Base-by-base conservation (phyloP, 257 asterid genomes). In the Linderniella brevidens region DNA sequence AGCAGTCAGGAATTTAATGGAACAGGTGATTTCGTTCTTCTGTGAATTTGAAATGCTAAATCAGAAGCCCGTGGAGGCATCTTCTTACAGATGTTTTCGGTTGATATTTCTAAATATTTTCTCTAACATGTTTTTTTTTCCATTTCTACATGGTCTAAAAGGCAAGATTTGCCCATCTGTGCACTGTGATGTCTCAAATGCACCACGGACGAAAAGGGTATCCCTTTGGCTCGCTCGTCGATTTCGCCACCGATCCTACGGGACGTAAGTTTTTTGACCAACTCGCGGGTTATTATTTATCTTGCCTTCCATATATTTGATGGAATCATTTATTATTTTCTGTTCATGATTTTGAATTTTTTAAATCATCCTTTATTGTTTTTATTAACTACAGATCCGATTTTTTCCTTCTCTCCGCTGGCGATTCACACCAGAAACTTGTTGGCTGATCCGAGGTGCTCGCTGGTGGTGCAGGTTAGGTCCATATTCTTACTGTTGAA, bases 351-450 rank as follows among this genome's bases (percentile, higher is more conserved):
- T 7, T 5, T 4, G 3, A 41, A 41, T 11, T n/a, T n/a, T n/a
- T n/a, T n/a, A n/a, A n/a, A n/a, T n/a, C n/a, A n/a, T n/a, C n/a
- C n/a, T n/a, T n/a, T 41, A 5, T 45, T 58, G 60, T 53, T 20
- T 57, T 41, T 58, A 44, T 51, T 37, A 37, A 42, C 48, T 39
- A 58, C 75, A 90, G 96, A 85, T 72, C 99, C 99, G 46, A 75
- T 90, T 60, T 79, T 85, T 68, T 90, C 92, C 1, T 82, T 90
- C 56, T 90, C 99, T 3, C 96, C 96, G 9, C 60, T 90, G 83
- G 99, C 99, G 64, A 90, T 90, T 64, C 99, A 90, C 74, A 85
- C 99, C 37, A 82, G 96, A 52, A 90, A 90, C 73, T 68, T 90
- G 82, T 68, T 85, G 55, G 93, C 92, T 44, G 79, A 90, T 58